phyloP scores from a whole-genome alignment of 192 early-diverging fungal species.

The Funneliformis mosseae region DNA sequence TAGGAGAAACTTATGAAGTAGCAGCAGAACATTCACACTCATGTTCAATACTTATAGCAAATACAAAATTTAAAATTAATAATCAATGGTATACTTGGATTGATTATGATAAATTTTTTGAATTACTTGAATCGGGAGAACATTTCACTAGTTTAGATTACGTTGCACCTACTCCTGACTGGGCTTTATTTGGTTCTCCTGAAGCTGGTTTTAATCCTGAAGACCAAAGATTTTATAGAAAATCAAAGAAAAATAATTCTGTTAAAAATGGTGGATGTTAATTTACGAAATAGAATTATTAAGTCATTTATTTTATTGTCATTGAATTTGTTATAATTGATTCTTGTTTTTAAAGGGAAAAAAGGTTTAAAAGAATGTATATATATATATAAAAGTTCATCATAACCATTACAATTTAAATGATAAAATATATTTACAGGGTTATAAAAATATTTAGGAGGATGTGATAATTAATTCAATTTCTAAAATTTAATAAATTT shows the following conservation, averaged over 20 bases:
- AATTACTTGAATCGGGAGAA: slow-evolving; percentile 54
- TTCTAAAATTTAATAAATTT: background rate
- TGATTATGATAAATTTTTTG: slow-evolving; percentile 71
- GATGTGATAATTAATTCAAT: too few species aligned
- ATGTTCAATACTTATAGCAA: slow-evolving; percentile 67
- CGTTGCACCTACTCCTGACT: slow-evolving; percentile 66
- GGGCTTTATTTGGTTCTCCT: slow-evolving; percentile 69
- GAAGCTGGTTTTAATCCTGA: slow-evolving; percentile 72
- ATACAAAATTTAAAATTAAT: slow-evolving; percentile 65
- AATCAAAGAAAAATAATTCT: slow-evolving; percentile 42
- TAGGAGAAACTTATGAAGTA: slow-evolving; percentile 68
- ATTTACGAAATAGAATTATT: background rate
- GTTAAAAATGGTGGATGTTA: background rate
- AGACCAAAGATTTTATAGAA: slow-evolving; percentile 66
- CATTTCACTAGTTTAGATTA: slow-evolving; percentile 67
- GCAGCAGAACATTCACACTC: slow-evolving; percentile 73
- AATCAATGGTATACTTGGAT: slow-evolving; percentile 75
- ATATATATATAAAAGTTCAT: too few species aligned
- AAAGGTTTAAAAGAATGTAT: too few species aligned
- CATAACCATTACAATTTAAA: too few species aligned
- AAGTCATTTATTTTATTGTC: background rate
- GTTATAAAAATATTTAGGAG: too few species aligned
- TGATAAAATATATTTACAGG: too few species aligned
- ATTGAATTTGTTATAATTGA: background rate
- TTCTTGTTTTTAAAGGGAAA: too few species aligned